Conservation (phyloP, 208 protist species). For the Leishmania tropica region DNA sequence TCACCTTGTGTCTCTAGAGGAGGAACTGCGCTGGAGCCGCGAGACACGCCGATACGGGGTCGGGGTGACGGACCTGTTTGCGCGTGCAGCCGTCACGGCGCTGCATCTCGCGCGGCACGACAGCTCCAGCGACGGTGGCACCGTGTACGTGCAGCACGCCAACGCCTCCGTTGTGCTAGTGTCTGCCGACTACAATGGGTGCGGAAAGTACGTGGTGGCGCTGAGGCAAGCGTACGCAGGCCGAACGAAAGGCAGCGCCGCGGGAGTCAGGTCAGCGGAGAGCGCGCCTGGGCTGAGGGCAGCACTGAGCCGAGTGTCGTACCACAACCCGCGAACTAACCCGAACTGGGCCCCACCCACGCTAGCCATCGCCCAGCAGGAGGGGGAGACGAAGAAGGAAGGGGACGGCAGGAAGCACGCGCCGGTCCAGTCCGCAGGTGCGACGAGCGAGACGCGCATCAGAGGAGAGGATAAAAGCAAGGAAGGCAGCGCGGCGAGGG, state of each 20-base stretch:
- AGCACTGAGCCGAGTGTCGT: conserved; percentile 65
- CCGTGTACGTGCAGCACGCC: conserved; percentile 32
- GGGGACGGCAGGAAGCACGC: neutral
- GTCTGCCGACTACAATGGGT: conserved; percentile 54
- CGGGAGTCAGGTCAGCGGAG: neutral
- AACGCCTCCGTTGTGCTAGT: conserved; percentile 43
- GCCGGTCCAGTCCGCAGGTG: neutral
- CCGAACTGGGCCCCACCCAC: conserved; percentile 73
- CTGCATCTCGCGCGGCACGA: conserved; percentile 67
- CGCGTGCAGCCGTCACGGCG: conserved; percentile 62
- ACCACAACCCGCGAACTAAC: conserved; percentile 79
- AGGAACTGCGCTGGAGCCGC: conserved; percentile 72
- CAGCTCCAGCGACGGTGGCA: conserved; percentile 12
- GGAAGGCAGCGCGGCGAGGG: neutral
- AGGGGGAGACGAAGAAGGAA: neutral
- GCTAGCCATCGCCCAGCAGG: conserved; percentile 39
- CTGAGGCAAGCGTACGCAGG: conserved; percentile 38
- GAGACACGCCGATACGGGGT: conserved; percentile 81
- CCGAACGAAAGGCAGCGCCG: neutral
- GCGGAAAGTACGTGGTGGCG: conserved; percentile 70
- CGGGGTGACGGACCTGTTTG: conserved; percentile 49
- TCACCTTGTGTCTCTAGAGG: conserved; percentile 79
- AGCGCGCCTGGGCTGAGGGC: conserved; percentile 27
- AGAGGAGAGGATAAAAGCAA: neutral
- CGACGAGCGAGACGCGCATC: neutral